Percentiles rank a stretch among this genome's conserved stretches.
Conservation (phyloP, 352 stramenopile species). For the Phytophthora rubi region DNA sequence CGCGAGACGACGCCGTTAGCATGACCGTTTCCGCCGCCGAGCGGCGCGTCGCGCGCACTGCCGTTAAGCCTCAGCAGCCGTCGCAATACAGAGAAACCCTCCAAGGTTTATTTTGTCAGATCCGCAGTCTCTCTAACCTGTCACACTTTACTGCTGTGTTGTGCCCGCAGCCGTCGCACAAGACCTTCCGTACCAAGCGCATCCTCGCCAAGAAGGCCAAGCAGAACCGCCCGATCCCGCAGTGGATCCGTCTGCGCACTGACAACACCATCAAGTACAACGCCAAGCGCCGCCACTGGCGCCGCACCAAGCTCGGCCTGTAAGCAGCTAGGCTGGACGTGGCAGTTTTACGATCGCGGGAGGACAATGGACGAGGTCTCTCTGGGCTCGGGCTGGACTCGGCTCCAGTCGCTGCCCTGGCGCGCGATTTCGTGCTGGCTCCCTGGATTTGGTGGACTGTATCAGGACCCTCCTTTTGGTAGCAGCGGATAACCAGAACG, state of each 20-base stretch:
- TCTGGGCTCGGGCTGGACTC: constrained; percentile 17
- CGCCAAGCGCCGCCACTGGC: constrained; percentile 99
- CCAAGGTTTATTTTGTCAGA: not conserved
- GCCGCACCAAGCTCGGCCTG: constrained; percentile 99
- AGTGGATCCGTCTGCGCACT: constrained; percentile 99
- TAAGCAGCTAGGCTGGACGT: constrained; percentile 84
- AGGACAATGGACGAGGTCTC: constrained; percentile 32
- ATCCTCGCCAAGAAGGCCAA: constrained; percentile 99
- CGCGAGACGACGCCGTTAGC: not conserved
- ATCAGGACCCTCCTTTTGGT: constrained; percentile 22
- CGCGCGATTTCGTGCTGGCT: constrained; percentile 32
- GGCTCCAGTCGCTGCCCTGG: constrained; percentile 8
- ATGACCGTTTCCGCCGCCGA: not conserved
- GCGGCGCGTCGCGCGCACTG: not conserved
- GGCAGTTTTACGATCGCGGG: constrained; percentile 28
- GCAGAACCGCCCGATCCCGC: constrained; percentile 99
- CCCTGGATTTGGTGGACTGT: constrained; percentile 25
- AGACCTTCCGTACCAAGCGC: constrained; percentile 99
- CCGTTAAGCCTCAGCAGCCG: constrained; percentile 7
- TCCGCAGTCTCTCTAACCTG: constrained; percentile 10
- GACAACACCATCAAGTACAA: constrained; percentile 99
- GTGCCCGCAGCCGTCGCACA: constrained; percentile 96
- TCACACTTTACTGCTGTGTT: constrained; percentile 4
- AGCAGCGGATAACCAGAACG: constrained; percentile 46
- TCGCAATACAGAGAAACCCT: not conserved